phyloP scores from a whole-genome alignment of 495 filamentous ascomycete species.

The Tuber calosporum region DNA sequence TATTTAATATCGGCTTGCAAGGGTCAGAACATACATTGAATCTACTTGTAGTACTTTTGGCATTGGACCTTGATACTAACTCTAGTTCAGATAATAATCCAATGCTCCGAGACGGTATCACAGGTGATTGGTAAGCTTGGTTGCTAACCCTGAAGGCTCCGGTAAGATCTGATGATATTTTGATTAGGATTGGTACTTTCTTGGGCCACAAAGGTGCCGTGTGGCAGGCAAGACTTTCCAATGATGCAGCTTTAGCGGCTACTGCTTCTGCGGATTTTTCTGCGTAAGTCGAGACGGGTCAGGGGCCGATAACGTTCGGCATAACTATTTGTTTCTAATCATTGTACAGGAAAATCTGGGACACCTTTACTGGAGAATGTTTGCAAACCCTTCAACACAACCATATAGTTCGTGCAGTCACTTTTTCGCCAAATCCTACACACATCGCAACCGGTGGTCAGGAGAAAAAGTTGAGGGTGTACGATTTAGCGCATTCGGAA shows the following conservation, averaged over 20 bases:
- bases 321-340: conserved; percentile 18
- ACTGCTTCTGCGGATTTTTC: conserved; percentile 95
- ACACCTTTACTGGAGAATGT: conserved; percentile 87
- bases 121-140: conserved; percentile 72
- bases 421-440: conserved; percentile 72
- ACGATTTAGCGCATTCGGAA: conserved; percentile 58
- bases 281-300: conserved; percentile 53
- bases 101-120: conserved; percentile 94
- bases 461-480: conserved; percentile 94
- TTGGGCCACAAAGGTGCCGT: conserved; percentile 96
- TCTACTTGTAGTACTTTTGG: background rate
- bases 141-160: background rate
- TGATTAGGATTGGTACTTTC: conserved; percentile 83
- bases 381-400: conserved; percentile 80
- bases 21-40: conserved; percentile 49
- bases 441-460: conserved; percentile 83
- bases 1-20: conserved; percentile 98
- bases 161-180: conserved; percentile 1
- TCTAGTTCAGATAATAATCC: conserved; percentile 73
- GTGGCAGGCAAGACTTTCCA: conserved; percentile 85
- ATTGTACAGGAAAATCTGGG: conserved; percentile 75
- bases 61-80: background rate
- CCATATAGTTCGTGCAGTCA: conserved; percentile 89
- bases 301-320: background rate
- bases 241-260: conserved; percentile 78